Base-by-base conservation (phyloP, 73 alveolate genomes). In the Paramecium sexaurelia region DNA sequence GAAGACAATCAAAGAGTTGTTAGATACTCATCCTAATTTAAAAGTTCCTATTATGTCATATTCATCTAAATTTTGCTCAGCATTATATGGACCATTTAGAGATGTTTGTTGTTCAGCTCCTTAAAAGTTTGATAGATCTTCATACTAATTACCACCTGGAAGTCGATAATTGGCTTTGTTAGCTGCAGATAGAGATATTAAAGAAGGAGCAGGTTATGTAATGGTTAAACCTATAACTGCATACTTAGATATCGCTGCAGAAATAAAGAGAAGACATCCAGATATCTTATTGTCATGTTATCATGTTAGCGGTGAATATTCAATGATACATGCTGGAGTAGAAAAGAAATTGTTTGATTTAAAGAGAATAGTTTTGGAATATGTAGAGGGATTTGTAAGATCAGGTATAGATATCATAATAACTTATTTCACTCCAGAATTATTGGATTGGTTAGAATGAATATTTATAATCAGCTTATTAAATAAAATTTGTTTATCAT, bases 61-160 rank as follows among this genome's bases (percentile, higher is more conserved):
- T 75, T 92, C 97, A 29, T 45, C 96, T 15, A 95, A 95, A 87
- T 95, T 95, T 71, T 73, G 93, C 37, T 92, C 96, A 19, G 40
- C 94, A 35, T 55, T 94, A 43, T 95, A 95, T 69, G 98, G 98
- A 3, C 98, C 98, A 6, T 95, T 95, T 86, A 94, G 98, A 85
- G 93, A 94, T 91, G 98, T 97, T 6, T 94, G 96, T 39, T 91
- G 85, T 6, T 94, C 97, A 41, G 98, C 98, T 24, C 98, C 98
- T 6, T 36, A 75, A 7, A 92, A 89, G 36, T 96, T 96, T 32
- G 98, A 95, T 67, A 94, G 98, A 92, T 51, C 92, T 40, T 56
- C 95, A 20, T 95, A 95, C 57, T 88, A 95, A 86, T 85, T 95
- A 5, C 98, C 98, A 56, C 87, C 94, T 11, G 96, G 93, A 26